A percentile compares a stretch with the other conserved stretches of the same genome.
Conservation (phyloP, 805 yeast genomes). For the Starmerella floricola region DNA sequence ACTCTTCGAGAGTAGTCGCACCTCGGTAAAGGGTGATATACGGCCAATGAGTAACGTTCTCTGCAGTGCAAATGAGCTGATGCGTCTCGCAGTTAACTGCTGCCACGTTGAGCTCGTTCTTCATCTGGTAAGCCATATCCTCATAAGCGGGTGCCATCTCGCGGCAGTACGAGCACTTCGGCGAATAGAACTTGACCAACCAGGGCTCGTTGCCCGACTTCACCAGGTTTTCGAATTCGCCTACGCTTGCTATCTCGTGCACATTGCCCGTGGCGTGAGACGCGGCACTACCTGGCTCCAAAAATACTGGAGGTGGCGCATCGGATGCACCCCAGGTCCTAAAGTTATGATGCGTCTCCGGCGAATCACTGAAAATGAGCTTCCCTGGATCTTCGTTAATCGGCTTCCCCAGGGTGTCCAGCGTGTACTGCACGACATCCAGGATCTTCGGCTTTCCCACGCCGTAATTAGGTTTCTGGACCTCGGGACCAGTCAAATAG, state of each 20-base stretch:
- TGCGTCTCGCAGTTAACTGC: slow-evolving; percentile 32
- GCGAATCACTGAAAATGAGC: slow-evolving; percentile 17
- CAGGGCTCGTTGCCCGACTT: slow-evolving; percentile 28
- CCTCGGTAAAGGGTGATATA: slow-evolving; percentile 15
- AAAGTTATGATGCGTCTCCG: slow-evolving; percentile 19
- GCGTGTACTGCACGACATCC: slow-evolving; percentile 19
- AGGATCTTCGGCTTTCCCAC: slow-evolving; percentile 6
- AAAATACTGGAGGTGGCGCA: slow-evolving; percentile 18
- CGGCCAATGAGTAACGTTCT: slow-evolving; percentile 25
- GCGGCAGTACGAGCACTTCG: slow-evolving; percentile 32
- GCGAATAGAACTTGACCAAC: slow-evolving; percentile 33
- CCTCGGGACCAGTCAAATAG: slow-evolving; percentile 11
- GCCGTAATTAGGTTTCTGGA: slow-evolving; percentile 8
- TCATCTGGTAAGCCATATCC: slow-evolving; percentile 26
- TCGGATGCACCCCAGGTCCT: slow-evolving; percentile 19
- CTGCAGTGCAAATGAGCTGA: slow-evolving; percentile 26
- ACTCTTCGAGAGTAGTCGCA: slow-evolving; percentile 15
- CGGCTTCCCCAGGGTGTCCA: slow-evolving; percentile 15
- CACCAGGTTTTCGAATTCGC: slow-evolving; percentile 24
- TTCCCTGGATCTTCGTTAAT: slow-evolving; percentile 19
- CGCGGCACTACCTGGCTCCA: slow-evolving; percentile 8
- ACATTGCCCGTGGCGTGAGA: slow-evolving; percentile 28
- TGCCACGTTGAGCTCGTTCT: slow-evolving; percentile 31
- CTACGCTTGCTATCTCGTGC: slow-evolving; percentile 22
- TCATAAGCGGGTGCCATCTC: slow-evolving; percentile 30